phyloP scores from a whole-genome alignment of 2,329 filamentous ascomycete species.

The Aspergillus ustus region DNA sequence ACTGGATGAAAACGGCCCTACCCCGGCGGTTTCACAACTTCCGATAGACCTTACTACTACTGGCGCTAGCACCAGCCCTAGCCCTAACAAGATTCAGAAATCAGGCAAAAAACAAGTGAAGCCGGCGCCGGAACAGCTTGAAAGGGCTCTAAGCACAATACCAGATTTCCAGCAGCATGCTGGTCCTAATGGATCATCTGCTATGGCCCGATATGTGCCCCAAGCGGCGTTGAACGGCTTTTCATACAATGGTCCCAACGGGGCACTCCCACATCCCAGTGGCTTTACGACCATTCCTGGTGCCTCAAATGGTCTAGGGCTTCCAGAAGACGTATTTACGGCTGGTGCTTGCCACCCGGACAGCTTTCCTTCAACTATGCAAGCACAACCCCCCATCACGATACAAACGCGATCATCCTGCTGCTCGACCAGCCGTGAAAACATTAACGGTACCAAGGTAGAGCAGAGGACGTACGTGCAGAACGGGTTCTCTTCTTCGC shows the following conservation, averaged over 20 bases:
- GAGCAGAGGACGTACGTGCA: background rate
- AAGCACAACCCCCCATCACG: background rate
- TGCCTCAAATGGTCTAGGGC: background rate
- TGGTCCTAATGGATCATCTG: constrained; percentile 23
- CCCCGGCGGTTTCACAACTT: constrained; percentile 17
- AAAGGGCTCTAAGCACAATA: constrained; percentile 38
- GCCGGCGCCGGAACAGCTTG: constrained; percentile 39
- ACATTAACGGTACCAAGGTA: background rate
- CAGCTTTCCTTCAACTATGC: constrained; percentile 19
- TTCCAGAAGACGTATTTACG: constrained; percentile 4
- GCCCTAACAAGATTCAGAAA: constrained; percentile 44
- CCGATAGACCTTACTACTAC: constrained; percentile 15
- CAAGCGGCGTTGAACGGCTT: constrained; percentile 7
- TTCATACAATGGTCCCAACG: constrained; percentile 6
- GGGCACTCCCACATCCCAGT: background rate
- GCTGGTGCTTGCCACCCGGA: constrained; percentile 34
- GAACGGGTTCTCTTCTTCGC: constrained; percentile 13
- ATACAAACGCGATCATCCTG: constrained; percentile 31
- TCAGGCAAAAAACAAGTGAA: constrained; percentile 39
- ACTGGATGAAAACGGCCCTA: constrained; percentile 28
- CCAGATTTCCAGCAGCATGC: constrained; percentile 29
- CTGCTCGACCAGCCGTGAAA: constrained; percentile 28
- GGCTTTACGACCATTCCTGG: constrained; percentile 4
- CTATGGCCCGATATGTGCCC: constrained; percentile 18
- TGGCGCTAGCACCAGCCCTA: constrained; percentile 26